Base-by-base conservation (phyloP, 257 asterid species). In the Phtheirospermum japonicum region DNA sequence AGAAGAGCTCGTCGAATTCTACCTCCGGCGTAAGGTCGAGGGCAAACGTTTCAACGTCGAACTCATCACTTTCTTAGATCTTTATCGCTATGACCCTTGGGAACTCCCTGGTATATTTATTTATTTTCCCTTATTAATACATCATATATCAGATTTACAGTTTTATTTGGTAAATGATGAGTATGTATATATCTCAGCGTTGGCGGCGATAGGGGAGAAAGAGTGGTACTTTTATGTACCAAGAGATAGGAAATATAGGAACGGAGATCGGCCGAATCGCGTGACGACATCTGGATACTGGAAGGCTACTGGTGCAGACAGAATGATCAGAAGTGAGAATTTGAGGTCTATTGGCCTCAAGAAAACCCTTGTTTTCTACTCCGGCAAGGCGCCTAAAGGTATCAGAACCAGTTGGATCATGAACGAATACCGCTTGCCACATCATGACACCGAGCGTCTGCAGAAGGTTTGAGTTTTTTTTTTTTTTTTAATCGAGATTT, bases 91-190 rank as follows among this genome's bases (percentile, higher is more conserved):
- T 14, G 99, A 93, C 80, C 99, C 99, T 42, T 93, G 99, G 99
- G 99, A 93, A 20, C 97, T 93, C 46, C 99, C 99, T 1, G 96
- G 97, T 92, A 81, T n/a, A n/a, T n/a, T n/a, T n/a, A n/a, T n/a
- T n/a, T n/a, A n/a, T n/a, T n/a, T n/a, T n/a, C n/a, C n/a, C 17
- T 2, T 48, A 45, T 57, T 10, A 14, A 0, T 56, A 0, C 46
- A 6, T 17, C 33, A n/a, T 0, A 1, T 7, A 45, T 45, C 12
- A 4, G 19, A 45, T 45, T 45, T n/a, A 4, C 9, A n/a, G 1
- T 48, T 5, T 48, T 2, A 18, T 7, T 6, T 48, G 14, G 5
- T 7, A 6, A 13, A 4, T 14, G n/a, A 39, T 42, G 49, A 11
- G 12, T 11, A 16, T 42, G 1, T 42, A 4, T 42, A 10, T 42